phyloP scores from a whole-genome alignment of 768 basidiomycete species.

The Epithele typhae region DNA sequence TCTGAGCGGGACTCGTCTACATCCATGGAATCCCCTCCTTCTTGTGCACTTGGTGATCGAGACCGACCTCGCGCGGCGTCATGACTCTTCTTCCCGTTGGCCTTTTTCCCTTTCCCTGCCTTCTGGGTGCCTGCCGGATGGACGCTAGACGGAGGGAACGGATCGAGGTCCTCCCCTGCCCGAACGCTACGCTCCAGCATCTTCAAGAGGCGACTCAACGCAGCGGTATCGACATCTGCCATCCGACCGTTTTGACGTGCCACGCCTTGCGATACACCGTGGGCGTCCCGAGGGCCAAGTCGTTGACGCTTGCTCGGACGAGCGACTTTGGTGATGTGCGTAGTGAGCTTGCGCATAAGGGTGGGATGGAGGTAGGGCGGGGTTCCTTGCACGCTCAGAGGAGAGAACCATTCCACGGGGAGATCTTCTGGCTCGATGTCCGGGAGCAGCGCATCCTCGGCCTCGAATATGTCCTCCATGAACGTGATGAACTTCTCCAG shows the following conservation, averaged over 20 bases:
- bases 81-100: constrained; percentile 22
- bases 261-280: constrained; percentile 30
- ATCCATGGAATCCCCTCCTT: constrained; percentile 25
- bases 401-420: constrained; percentile 60
- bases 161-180: constrained; percentile 70
- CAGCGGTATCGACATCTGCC: constrained; percentile 59
- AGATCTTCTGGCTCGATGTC: constrained; percentile 50
- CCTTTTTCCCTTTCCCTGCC: constrained; percentile 36
- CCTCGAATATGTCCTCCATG: constrained; percentile 82
- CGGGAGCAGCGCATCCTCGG: constrained; percentile 65
- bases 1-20: constrained; percentile 16
- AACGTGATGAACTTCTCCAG: constrained; percentile 73
- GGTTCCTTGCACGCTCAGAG: constrained; percentile 49
- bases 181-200: constrained; percentile 76
- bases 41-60: constrained; percentile 35
- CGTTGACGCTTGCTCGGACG: constrained; percentile 66
- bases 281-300: constrained; percentile 37
- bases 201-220: constrained; percentile 65
- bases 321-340: constrained; percentile 62
- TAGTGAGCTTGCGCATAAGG: constrained; percentile 64
- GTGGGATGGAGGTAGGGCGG: constrained; percentile 56
- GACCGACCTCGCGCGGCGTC: constrained; percentile 41
- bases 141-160: constrained; percentile 41
- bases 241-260: constrained; percentile 53
- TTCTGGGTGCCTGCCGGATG: constrained; percentile 15